phyloP scores from a whole-genome alignment of 768 basidiomycete species.

The Amanita phalloides region DNA sequence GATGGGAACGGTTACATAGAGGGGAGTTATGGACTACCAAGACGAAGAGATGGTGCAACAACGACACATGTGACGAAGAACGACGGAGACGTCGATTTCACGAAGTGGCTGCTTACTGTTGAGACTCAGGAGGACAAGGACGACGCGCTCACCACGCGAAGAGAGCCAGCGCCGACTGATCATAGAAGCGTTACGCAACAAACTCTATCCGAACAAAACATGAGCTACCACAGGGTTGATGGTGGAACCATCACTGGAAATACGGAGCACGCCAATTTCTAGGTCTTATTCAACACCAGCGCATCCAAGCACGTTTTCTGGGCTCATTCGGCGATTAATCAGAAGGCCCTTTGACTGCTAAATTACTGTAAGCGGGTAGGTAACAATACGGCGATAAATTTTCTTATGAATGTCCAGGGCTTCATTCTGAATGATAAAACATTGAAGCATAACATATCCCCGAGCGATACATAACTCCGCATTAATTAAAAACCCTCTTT shows the following conservation, averaged over 20 bases:
- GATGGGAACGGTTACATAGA: neutral
- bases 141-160: neutral
- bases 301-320: neutral
- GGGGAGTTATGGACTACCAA: neutral
- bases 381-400: neutral
- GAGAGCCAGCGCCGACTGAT: neutral
- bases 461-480: neutral
- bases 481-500: neutral
- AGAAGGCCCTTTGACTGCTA: neutral
- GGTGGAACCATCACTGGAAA: neutral
- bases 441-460: neutral
- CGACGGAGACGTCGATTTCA: slow-evolving; percentile 6
- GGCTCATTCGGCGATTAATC: neutral
- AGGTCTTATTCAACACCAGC: too few species aligned
- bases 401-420: neutral
- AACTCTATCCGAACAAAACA: neutral
- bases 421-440: neutral
- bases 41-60: neutral
- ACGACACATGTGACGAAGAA: neutral
- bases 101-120: slow-evolving; percentile 3
- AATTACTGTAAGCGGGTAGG: neutral
- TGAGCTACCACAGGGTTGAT: neutral
- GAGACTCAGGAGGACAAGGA: neutral
- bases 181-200: neutral
- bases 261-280: too few species aligned